Base-by-base conservation (phyloP, 352 stramenopile species). In the Pythium volutum region DNA sequence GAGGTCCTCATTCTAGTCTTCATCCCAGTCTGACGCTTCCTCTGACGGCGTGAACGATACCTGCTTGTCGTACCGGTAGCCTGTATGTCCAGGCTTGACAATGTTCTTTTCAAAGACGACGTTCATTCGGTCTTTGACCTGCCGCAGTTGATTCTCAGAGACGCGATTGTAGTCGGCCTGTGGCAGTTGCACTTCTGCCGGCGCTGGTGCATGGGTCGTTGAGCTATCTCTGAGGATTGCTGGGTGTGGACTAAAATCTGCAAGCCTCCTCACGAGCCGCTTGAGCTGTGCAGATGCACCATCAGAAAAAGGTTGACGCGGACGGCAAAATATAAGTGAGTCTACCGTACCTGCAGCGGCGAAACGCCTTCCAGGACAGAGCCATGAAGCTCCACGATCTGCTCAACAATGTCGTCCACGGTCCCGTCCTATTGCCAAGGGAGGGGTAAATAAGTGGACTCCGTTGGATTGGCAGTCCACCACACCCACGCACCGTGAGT, bases 141-240 rank as follows among this genome's bases (percentile, higher is more conserved):
- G 75, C 61, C 74, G 75, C 9, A 92, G 66, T 45, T 90, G 82
- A n/a, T 70, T 71, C 53, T 89, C 82, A 8, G 82, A 90, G 36
- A 92, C 82, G 42, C 73, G 74, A 39, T 92, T 92, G 73, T 92
- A 92, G 64, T 92, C 82, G 1, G 82, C 82, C 14, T 86, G 72
- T 1, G 82, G 82, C 20, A 92, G 55, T 10, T 49, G 41, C 23
- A 33, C 51, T 5, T 38, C 27, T 51, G 22, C 31, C 7, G 55
- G 42, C 16, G 42, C 16, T 26, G 47, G n/a, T 3, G 55, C 42
- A 26, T 33, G 31, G 27, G 49, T 14, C 11, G 23, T 11, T 6
- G 47, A 33, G 16, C 22, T 39, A 15, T 41, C 22, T n/a, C n/a
- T n/a, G n/a, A n/a, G n/a, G n/a, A n/a, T n/a, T n/a, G n/a, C n/a